These are phyloP conservation scores for Arthroderma sp. DNA, from an alignment of 2,329 filamentous ascomycete genomes.

Conservation along the genomic window DNA sequence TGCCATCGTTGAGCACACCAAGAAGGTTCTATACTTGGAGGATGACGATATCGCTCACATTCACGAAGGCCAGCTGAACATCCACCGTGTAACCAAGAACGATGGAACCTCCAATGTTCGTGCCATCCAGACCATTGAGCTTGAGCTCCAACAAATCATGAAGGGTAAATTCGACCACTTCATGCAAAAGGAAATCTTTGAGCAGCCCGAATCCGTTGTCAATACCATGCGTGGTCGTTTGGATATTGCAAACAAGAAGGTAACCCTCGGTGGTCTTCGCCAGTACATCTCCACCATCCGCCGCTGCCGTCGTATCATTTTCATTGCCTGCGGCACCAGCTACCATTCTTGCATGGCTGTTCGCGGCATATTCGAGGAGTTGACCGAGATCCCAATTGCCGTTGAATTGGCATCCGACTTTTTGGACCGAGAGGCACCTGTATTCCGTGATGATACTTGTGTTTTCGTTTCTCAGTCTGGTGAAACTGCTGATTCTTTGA, in stretches of 20 bases:
- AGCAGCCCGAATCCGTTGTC: constrained; percentile 97
- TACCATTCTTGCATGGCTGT: constrained; percentile 99
- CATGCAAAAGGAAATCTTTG: constrained; percentile 99
- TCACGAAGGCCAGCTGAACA: constrained; percentile 97
- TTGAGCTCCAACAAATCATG: constrained; percentile 99
- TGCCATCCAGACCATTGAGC: constrained; percentile 95
- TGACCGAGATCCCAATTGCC: constrained; percentile 93
- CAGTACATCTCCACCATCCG: constrained; percentile 96
- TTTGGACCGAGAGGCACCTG: constrained; percentile 86
- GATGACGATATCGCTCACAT: constrained; percentile 99
- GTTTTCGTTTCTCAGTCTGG: constrained; percentile 98
- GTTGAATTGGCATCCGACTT: constrained; percentile 98
- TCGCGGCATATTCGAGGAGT: constrained; percentile 91
- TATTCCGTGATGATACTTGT: constrained; percentile 98
- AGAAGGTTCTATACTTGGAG: constrained; percentile 99
- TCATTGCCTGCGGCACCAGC: constrained; percentile 96
- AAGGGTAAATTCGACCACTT: constrained; percentile 99
- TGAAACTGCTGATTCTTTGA: constrained; percentile 92
- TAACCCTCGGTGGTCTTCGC: constrained; percentile 87
- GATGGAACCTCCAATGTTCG: constrained; percentile 95
- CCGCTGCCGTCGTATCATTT: constrained; percentile 92
- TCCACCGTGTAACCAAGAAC: constrained; percentile 93
- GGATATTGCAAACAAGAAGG: constrained; percentile 82
- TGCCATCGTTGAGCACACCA: constrained; percentile 97
- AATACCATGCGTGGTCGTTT: constrained; percentile 99